Conservation (phyloP, 2,329 filamentous ascomycete genomes). For the Sodiomyces alkalinus region DNA sequence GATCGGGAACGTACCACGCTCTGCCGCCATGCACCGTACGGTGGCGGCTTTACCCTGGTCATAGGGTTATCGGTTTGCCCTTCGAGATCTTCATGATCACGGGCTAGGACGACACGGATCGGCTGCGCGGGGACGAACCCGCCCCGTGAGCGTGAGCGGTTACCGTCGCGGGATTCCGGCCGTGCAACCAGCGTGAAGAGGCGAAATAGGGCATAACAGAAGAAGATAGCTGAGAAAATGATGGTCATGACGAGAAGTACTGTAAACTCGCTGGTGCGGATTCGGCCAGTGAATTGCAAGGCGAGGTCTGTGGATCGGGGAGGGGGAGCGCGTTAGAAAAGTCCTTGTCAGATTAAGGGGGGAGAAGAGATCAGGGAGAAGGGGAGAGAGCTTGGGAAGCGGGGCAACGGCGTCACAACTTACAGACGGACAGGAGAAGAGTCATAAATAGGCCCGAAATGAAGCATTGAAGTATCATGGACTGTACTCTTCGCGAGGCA, state of each 20-base stretch:
- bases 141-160: too few species aligned
- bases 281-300: conserved; percentile 50
- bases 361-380: too few species aligned
- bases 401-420: conserved; percentile 17
- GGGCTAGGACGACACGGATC: conserved; percentile 60
- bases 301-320: conserved; percentile 45
- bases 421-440: conserved; percentile 49
- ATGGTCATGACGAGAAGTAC: conserved; percentile 69
- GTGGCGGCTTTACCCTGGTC: conserved; percentile 53
- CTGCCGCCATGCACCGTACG: conserved; percentile 73
- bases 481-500: conserved; percentile 34
- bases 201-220: conserved; percentile 64
- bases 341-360: too few species aligned
- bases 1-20: too few species aligned
- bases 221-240: conserved; percentile 59
- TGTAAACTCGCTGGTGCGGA: conserved; percentile 56
- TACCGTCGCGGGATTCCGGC: too few species aligned
- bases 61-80: conserved; percentile 28
- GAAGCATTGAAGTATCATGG: conserved; percentile 43
- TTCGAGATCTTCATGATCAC: conserved; percentile 55
- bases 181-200: conserved; percentile 51
- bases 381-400: background rate
- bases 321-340: background rate
- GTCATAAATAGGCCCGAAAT: conserved; percentile 50
- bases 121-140: conserved; percentile 57